Base-by-base conservation (phyloP, 208 protist species). In the Acanthamoeba culbertsoni region DNA sequence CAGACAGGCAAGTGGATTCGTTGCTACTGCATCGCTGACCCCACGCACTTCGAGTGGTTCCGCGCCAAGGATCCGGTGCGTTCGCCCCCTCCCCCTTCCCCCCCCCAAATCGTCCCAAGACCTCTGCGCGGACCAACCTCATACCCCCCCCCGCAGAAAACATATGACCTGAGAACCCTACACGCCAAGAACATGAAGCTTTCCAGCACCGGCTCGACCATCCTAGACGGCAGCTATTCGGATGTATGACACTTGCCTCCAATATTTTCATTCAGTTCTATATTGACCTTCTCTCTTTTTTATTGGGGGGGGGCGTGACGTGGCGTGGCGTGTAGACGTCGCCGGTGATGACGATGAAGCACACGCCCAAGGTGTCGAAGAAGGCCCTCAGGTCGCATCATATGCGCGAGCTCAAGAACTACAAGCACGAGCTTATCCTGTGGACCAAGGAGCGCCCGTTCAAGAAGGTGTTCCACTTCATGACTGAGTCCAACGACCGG, bases 21-120 rank as follows among this genome's bases (percentile, higher is more conserved):
- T 16, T 89, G 26, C 79, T 89, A 89, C 79, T 57, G 51, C 79
- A 89, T 65, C 31, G 53, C 53, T 31, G 79, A 89, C 12, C 45
- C 51, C n/a, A 89, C 79, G 16, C 79, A 89, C 33, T 89, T 89
- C 28, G 79, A 89, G 18, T 89, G 79, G 79, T 89, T 89, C 40
- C 45, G 79, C 33, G 46, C 51, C 43, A 65, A 57, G 51, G 51
- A 89, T 23, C 33, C 40, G 31, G 79, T 89, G 57, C 46, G 45
- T 40, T 16, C 77, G 5, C 40, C 23, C 8, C 46, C 20, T 7
- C 10, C 43, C 37, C 37, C 46, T 46, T 55, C n/a, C 37, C 31
- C 37, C 0, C 40, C 8, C 48, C 23, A 23, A 53, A 35, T 75
- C 5, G 20, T 31, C 7, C 71, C 33, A 26, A 28, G n/a, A 20